Evolutionary conservation across 768 basidiomycete species (phyloP).

Genomic region (Infundibulicybe gibba): DNA sequence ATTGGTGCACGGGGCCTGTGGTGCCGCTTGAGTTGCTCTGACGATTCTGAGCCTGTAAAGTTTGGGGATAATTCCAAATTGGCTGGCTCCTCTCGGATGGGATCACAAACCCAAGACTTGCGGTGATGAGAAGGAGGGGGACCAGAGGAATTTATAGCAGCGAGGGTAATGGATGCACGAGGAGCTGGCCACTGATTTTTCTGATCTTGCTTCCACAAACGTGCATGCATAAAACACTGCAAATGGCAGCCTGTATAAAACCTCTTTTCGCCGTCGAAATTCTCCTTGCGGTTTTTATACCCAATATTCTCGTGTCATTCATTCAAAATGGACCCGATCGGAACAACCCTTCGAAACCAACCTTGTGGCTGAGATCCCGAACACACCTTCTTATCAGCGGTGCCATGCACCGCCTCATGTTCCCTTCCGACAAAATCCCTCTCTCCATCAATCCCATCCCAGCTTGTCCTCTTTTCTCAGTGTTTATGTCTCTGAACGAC

Average conservation of each 20-base stretch:
- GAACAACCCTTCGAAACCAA: conserved; percentile 8
- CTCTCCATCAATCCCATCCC: not conserved
- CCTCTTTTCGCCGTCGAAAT: conserved; percentile 12
- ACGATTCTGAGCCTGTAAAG: conserved; percentile 12
- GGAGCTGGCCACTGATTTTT: conserved; percentile 11
- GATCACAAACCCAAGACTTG: conserved; percentile 35
- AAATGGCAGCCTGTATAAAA: not conserved
- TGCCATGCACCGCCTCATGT: conserved; percentile 11
- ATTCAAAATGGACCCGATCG: conserved; percentile 19
- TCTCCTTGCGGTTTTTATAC: conserved; percentile 36
- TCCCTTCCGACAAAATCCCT: conserved; percentile 2
- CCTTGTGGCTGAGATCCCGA: conserved; percentile 8
- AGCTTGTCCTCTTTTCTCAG: no score
- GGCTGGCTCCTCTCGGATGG: conserved; percentile 50
- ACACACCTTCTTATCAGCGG: conserved; percentile 29
- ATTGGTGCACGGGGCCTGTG: conserved; percentile 49
- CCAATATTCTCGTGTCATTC: conserved; percentile 12
- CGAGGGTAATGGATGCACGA: conserved; percentile 5
- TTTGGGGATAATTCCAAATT: conserved; percentile 19
- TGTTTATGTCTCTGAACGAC: no score
- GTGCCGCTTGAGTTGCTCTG: conserved; percentile 46
- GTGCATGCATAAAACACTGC: conserved; percentile 37
- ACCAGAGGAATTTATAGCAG: no score
- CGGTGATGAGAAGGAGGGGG: conserved; percentile 13
- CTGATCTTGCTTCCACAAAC: conserved; percentile 30